These are phyloP conservation scores for Russula emetica DNA, from an alignment of 768 basidiomycete species.

Conservation along the genomic window DNA sequence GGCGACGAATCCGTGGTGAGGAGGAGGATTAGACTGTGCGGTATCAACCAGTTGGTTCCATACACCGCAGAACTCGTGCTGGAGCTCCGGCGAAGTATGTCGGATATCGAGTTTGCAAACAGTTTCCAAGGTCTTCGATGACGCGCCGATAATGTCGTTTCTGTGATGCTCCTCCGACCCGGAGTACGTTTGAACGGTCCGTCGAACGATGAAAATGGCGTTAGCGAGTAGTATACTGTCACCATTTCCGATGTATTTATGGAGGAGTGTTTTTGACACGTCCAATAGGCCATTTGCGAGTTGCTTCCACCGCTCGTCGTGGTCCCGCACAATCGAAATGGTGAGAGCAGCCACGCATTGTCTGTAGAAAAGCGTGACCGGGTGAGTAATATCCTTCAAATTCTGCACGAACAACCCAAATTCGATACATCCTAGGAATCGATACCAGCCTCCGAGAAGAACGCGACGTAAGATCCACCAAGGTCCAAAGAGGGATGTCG, in stretches of 20 bases:
- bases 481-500: slow-evolving; percentile 9
- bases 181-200: neutral
- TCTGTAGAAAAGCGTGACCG: slow-evolving; percentile 4
- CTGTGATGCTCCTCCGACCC: neutral
- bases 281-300: neutral
- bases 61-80: slow-evolving; percentile 4
- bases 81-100: neutral
- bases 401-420: slow-evolving; percentile 4
- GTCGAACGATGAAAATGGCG: slow-evolving; percentile 1
- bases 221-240: slow-evolving; percentile 11
- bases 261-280: neutral
- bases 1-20: neutral
- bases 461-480: slow-evolving; percentile 10
- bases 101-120: slow-evolving; percentile 1
- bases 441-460: slow-evolving; percentile 1
- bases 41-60: neutral
- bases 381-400: neutral
- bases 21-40: neutral
- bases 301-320: slow-evolving; percentile 10
- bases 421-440: slow-evolving; percentile 9
- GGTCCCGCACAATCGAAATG: neutral
- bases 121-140: neutral
- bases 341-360: slow-evolving; percentile 3
- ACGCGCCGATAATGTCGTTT: neutral
- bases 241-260: neutral